Percentiles rank a stretch among this genome's conserved stretches.
Evolutionary conservation across 2,329 filamentous ascomycete species (phyloP).

Genomic region (Phaeophleospora eucalypticola): DNA sequence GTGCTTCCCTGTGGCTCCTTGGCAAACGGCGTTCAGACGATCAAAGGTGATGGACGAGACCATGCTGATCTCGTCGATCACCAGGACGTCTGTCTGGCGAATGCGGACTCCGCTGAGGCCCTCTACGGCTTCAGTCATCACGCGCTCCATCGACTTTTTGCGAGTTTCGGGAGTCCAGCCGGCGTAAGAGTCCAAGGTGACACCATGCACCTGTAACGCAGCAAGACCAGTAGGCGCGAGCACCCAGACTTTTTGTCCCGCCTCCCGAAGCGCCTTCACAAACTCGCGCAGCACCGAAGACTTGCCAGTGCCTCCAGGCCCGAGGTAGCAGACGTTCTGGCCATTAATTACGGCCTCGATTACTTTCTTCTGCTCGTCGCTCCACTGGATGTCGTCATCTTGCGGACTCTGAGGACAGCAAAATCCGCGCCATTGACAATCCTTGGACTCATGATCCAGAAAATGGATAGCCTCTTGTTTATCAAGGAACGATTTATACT

Average conservation of each 20-base stretch:
- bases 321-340: constrained; percentile 60
- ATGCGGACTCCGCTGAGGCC: constrained; percentile 33
- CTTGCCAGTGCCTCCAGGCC: constrained; percentile 59
- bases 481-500: too few species aligned
- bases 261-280: constrained; percentile 34
- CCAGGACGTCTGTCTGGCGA: constrained; percentile 48
- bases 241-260: constrained; percentile 44
- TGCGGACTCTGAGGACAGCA: too few species aligned
- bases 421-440: too few species aligned
- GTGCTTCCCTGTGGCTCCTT: background rate
- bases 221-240: constrained; percentile 58
- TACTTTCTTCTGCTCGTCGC: constrained; percentile 5
- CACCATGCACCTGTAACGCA: constrained; percentile 54
- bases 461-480: too few species aligned
- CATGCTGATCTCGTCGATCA: constrained; percentile 67
- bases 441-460: too few species aligned
- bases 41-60: constrained; percentile 29
- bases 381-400: background rate
- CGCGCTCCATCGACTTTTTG: constrained; percentile 36
- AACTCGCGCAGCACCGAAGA: constrained; percentile 52
- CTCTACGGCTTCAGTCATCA: constrained; percentile 26
- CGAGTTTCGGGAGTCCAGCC: constrained; percentile 50
- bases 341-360: constrained; percentile 37
- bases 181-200: constrained; percentile 55
- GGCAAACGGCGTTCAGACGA: constrained; percentile 43